Evolutionary conservation across 2,329 filamentous ascomycete species (phyloP).

Genomic region (Alternaria gaisen): DNA sequence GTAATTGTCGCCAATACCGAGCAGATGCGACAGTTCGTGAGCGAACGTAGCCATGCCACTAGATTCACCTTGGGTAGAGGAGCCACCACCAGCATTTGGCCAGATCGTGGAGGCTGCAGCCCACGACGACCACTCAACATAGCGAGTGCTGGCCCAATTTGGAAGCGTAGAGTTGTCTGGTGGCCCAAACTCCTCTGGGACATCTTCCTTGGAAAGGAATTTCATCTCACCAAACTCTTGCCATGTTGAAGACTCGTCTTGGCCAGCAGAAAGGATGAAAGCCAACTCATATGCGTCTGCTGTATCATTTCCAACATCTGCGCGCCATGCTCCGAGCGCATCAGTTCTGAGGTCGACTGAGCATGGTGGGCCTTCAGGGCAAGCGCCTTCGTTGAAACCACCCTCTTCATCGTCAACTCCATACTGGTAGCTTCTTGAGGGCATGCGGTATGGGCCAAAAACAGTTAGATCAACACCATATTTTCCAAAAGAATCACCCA

Average conservation of each 20-base stretch:
- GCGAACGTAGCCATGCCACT: slow-evolving; percentile 64
- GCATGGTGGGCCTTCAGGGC: slow-evolving; percentile 57
- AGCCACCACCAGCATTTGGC: slow-evolving; percentile 63
- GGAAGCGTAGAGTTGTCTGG: slow-evolving; percentile 54
- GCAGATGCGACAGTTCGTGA: slow-evolving; percentile 62
- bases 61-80: slow-evolving; percentile 63
- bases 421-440: slow-evolving; percentile 60
- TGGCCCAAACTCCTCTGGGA: slow-evolving; percentile 61
- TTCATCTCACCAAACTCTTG: slow-evolving; percentile 66
- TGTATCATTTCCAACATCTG: slow-evolving; percentile 61
- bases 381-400: slow-evolving; percentile 60
- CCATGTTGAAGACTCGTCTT: slow-evolving; percentile 66
- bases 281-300: slow-evolving; percentile 61
- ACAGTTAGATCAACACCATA: slow-evolving; percentile 64
- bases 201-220: slow-evolving; percentile 58
- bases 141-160: slow-evolving; percentile 61
- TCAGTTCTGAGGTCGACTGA: slow-evolving; percentile 60
- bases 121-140: slow-evolving; percentile 65
- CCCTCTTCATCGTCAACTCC: slow-evolving; percentile 56
- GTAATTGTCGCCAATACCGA: slow-evolving; percentile 65
- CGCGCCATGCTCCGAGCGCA: slow-evolving; percentile 60
- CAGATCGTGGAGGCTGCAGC: slow-evolving; percentile 61
- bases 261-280: slow-evolving; percentile 64
- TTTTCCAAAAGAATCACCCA: slow-evolving; percentile 63
- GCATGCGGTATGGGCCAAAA: slow-evolving; percentile 63